Evolutionary conservation across 345 rosid genomes (phyloP), one percentile per base, ranked within the genome.

Genomic region (Pistacia integerrima): DNA sequence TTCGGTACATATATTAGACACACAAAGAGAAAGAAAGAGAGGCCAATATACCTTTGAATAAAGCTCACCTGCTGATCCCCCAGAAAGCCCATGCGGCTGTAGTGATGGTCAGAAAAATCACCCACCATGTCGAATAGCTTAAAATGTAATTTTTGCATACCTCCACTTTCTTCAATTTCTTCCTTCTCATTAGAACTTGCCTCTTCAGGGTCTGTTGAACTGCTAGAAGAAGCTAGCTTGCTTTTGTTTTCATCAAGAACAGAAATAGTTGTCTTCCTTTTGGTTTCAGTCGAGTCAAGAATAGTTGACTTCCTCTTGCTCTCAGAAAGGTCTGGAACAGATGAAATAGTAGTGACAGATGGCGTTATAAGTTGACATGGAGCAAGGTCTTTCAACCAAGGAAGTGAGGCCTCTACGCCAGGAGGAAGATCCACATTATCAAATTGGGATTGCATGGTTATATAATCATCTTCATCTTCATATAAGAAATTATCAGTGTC

Each of bases 371-470:
- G 72, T 78, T 49, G 78, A 48, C 18, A 38, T 16, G 75, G 11
- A 77, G 79, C 79, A 68, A 85, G 55, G 30, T 77, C 81, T 59
- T 78, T 80, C 72, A 86, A 66, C 88, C 92, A 88, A 77, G 87
- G 78, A 70, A 88, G 64, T 4, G 87, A 51, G 46, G 78, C 84
- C 81, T 88, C 92, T 18, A 86, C 84, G 25, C 90, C 92, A 71
- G 90, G 44, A 69, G 92, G 92, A 69, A 88, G 81, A 85, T 87
- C 88, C 67, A 86, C 90, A 70, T 77, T 79, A 75, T 88, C 90
- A 44, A 85, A 84, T 54, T 83, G 86, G 72, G 87, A 84, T 60
- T 86, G 90, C 73, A 85, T 63, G 18, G 71, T 72, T 36, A 62
- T 65, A 82, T 85, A 86, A 56, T 81, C 79, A 80, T 77, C 87